Evolutionary conservation across 2,329 filamentous ascomycete genomes (phyloP).

Genomic region (Xylaria digitata): DNA sequence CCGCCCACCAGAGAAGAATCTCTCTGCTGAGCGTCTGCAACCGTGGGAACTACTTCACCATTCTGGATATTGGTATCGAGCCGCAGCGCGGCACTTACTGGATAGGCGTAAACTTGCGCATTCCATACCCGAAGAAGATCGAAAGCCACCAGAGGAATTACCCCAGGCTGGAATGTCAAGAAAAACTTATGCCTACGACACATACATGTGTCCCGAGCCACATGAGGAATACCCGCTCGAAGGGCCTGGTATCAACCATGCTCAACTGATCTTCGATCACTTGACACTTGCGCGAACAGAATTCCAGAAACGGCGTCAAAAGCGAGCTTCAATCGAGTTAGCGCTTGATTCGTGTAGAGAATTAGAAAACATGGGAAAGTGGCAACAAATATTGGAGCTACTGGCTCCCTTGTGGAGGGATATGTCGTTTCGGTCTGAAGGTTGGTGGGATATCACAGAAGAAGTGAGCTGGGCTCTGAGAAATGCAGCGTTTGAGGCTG

Average conservation of each 20-base stretch:
- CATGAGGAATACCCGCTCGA: slow-evolving; percentile 68
- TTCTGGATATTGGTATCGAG: slow-evolving; percentile 73
- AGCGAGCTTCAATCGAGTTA: slow-evolving; percentile 65
- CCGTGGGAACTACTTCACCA: slow-evolving; percentile 75
- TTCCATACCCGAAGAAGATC: slow-evolving; percentile 69
- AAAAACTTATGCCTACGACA: slow-evolving; percentile 70
- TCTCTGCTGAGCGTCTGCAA: slow-evolving; percentile 67
- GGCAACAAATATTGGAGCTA: slow-evolving; percentile 65
- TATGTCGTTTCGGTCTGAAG: slow-evolving; percentile 66
- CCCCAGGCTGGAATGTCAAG: slow-evolving; percentile 59
- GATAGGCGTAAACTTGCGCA: slow-evolving; percentile 65
- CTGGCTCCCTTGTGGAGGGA: slow-evolving; percentile 69
- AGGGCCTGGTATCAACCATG: slow-evolving; percentile 65
- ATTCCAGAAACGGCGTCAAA: slow-evolving; percentile 65
- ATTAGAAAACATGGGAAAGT: slow-evolving; percentile 61
- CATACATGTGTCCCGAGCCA: slow-evolving; percentile 73
- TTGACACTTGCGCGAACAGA: slow-evolving; percentile 64
- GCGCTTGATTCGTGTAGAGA: slow-evolving; percentile 69
- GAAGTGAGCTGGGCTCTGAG: slow-evolving; percentile 71
- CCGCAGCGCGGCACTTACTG: slow-evolving; percentile 67
- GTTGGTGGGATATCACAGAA: slow-evolving; percentile 70
- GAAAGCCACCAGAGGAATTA: slow-evolving; percentile 62
- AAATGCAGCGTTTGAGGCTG: slow-evolving; percentile 64
- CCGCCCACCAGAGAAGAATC: slow-evolving; percentile 67
- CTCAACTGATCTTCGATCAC: slow-evolving; percentile 64